Evolutionary conservation across 139 green algal genomes (phyloP).

Genomic region (Coelastrella sp.): DNA sequence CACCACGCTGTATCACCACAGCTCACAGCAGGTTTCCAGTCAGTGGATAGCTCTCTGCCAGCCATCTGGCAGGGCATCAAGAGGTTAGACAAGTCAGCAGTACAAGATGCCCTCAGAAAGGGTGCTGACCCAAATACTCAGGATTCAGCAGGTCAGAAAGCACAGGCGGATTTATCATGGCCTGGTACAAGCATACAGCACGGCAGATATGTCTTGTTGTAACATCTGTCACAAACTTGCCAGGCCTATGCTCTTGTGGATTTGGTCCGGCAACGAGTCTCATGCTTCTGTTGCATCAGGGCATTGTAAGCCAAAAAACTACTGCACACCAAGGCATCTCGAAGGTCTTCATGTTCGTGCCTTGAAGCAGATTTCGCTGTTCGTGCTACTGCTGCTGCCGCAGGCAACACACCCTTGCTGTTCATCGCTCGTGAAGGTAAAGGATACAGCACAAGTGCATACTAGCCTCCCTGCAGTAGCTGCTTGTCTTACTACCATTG

Average conservation of each 20-base stretch:
- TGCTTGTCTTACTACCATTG: too few relatives aligned
- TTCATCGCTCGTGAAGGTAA: conserved; percentile 50
- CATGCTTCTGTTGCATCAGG: too few relatives aligned
- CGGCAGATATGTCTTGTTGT: too few relatives aligned
- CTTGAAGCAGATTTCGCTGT: background rate
- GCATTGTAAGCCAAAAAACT: too few relatives aligned
- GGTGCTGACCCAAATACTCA: conserved; percentile 47
- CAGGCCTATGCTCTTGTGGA: too few relatives aligned
- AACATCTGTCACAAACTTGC: too few relatives aligned
- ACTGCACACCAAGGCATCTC: too few relatives aligned
- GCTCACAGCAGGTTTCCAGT: conserved; percentile 35
- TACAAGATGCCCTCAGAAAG: conserved; percentile 32
- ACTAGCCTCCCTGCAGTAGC: too few relatives aligned
- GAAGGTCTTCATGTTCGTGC: too few relatives aligned
- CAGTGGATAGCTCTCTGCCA: background rate
- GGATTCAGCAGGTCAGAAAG: background rate
- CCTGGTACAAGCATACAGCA: background rate
- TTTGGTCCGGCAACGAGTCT: too few relatives aligned
- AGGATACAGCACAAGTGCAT: background rate
- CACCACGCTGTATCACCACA: conserved; percentile 30
- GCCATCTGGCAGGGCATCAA: conserved; percentile 33
- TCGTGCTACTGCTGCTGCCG: background rate
- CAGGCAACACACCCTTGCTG: conserved; percentile 61
- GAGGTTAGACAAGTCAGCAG: conserved; percentile 50
- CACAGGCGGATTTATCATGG: background rate